Percentiles rank a stretch among this genome's conserved stretches.
These are phyloP conservation scores for Erysimum pusillum DNA, from an alignment of 441 rosid genomes.

Conservation along the genomic window DNA sequence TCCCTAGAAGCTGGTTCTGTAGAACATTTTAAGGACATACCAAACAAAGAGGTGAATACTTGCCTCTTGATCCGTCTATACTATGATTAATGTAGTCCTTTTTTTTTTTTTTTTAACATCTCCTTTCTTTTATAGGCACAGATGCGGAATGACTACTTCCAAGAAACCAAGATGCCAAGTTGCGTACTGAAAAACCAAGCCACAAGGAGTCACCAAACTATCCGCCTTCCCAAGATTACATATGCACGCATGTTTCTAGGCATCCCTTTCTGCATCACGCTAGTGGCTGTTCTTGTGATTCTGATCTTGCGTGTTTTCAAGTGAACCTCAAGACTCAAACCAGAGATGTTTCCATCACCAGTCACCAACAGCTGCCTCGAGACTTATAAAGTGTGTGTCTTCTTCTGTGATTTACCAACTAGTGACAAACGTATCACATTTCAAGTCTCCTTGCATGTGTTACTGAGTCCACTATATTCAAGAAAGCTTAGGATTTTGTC, in stretches of 20 bases:
- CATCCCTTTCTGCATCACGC: background rate
- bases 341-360: background rate
- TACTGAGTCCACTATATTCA: background rate
- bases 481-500: background rate
- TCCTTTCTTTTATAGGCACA: constrained; percentile 2
- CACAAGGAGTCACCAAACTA: background rate
- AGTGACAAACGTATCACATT: background rate
- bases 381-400: background rate
- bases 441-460: background rate
- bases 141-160: background rate
- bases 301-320: background rate
- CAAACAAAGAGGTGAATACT: constrained; percentile 5
- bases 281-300: background rate
- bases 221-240: background rate
- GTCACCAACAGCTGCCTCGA: background rate
- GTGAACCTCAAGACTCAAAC: constrained; percentile 15
- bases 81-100: background rate
- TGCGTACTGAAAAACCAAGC: background rate
- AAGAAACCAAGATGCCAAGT: background rate
- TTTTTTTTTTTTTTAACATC: background rate
- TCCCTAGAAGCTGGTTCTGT: constrained; percentile 10
- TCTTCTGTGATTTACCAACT: background rate
- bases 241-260: background rate
- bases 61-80: background rate
- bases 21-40: background rate